phyloP scores from a whole-genome alignment of 1,139 yeast species.

The Hanseniaspora gamundiae region DNA sequence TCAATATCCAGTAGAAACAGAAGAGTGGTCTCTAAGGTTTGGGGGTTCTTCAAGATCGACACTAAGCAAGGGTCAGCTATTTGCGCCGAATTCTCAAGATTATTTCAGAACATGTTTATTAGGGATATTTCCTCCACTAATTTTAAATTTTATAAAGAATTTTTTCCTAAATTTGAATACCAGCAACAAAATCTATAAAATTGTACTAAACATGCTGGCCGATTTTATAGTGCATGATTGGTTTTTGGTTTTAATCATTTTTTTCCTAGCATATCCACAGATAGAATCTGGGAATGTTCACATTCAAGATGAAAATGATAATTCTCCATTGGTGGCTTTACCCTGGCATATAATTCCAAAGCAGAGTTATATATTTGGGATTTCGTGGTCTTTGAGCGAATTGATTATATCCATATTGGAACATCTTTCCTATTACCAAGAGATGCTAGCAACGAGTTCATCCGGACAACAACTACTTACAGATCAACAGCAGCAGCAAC shows the following conservation, averaged over 20 bases:
- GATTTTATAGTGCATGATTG: conserved; percentile 23
- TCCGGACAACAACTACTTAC: conserved; percentile 3
- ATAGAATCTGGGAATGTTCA: conserved; percentile 13
- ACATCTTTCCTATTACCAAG: conserved; percentile 18
- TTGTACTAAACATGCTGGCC: conserved; percentile 16
- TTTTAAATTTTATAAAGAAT: conserved; percentile 19
- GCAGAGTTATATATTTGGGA: conserved; percentile 24
- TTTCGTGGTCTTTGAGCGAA: conserved; percentile 25
- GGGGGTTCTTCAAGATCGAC: too few relatives aligned
- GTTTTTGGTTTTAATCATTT: conserved; percentile 21
- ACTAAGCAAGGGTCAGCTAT: conserved; percentile 11
- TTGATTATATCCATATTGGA: conserved; percentile 17
- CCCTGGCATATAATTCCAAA: conserved; percentile 25
- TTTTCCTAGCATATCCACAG: conserved; percentile 26
- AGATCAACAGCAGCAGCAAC: background rate
- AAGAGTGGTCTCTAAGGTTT: background rate
- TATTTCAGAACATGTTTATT: conserved; percentile 24
- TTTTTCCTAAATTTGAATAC: conserved; percentile 17
- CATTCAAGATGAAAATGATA: background rate
- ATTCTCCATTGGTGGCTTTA: conserved; percentile 3
- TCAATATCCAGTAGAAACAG: conserved; percentile 14
- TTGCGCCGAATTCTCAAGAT: conserved; percentile 25
- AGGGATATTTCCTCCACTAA: conserved; percentile 24
- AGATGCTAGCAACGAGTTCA: too few relatives aligned
- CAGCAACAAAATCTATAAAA: conserved; percentile 6